A percentile compares a stretch with the other conserved stretches of the same genome.
phyloP scores from a whole-genome alignment of 108 stramenopile genomes.

The Cyclotella kingstonii region DNA sequence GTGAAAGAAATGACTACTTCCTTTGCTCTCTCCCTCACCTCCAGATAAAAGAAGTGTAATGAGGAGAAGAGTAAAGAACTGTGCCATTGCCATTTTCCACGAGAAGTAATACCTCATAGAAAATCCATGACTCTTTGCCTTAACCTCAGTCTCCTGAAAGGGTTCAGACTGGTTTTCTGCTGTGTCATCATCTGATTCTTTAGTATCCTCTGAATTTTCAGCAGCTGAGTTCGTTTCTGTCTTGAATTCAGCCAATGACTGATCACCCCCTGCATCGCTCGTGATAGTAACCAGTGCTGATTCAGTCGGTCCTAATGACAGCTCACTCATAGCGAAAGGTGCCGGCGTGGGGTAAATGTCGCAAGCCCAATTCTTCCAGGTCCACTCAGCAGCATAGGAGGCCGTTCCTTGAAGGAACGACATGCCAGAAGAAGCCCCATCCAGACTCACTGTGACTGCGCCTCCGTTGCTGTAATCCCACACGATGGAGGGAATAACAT shows the following conservation, averaged over 20 bases:
- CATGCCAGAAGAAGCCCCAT: background rate
- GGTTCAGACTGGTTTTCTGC: no score
- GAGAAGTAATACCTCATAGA: background rate
- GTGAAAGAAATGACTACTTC: no score
- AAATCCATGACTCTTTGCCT: background rate
- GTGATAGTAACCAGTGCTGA: background rate
- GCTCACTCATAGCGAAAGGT: background rate
- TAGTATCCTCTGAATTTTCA: background rate
- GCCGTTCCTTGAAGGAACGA: background rate
- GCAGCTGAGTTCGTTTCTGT: background rate
- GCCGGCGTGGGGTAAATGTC: conserved; percentile 10
- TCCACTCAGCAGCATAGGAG: conserved; percentile 4
- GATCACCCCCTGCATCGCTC: background rate
- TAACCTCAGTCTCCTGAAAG: conserved; percentile 1
- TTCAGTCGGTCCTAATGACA: conserved; percentile 3
- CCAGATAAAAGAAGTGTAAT: no score
- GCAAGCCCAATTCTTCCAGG: conserved; percentile 9
- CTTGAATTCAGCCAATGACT: conserved; percentile 1
- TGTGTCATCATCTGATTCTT: background rate
- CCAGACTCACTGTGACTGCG: background rate
- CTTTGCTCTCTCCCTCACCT: no score
- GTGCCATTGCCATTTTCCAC: no score
- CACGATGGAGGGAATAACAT: background rate
- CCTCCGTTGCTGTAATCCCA: conserved; percentile 10
- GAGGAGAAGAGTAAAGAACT: no score